Conservation (phyloP, 1,284 basidiomycete species). For the Pholiota adiposa region DNA sequence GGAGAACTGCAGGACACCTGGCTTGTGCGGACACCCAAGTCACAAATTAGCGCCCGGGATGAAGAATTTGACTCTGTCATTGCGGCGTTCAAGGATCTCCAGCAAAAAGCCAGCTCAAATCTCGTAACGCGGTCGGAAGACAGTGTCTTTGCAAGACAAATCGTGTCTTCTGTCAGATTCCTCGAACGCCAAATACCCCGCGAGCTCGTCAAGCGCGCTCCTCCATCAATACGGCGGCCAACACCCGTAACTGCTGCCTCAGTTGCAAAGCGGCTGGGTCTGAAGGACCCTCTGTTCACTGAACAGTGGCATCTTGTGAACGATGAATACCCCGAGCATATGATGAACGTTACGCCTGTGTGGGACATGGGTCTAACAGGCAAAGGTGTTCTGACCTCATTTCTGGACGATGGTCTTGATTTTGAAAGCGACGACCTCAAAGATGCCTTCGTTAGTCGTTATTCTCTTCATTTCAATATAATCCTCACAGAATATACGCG, state of each 20-base stretch:
- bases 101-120: slow-evolving; percentile 36
- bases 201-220: slow-evolving; percentile 69
- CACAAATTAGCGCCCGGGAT: slow-evolving; percentile 33
- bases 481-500: slow-evolving; percentile 7
- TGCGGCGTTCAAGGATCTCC: slow-evolving; percentile 51
- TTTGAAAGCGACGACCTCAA: slow-evolving; percentile 86
- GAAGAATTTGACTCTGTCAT: slow-evolving; percentile 51
- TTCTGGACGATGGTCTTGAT: slow-evolving; percentile 96
- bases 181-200: slow-evolving; percentile 62
- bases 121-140: slow-evolving; percentile 43
- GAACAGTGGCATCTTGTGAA: slow-evolving; percentile 96
- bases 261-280: slow-evolving; percentile 64
- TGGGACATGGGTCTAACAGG: slow-evolving; percentile 90
- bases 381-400: slow-evolving; percentile 82
- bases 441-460: slow-evolving; percentile 83
- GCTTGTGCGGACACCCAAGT: slow-evolving; percentile 72
- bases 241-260: slow-evolving; percentile 43
- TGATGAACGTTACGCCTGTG: slow-evolving; percentile 82
- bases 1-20: slow-evolving; percentile 86
- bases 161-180: slow-evolving; percentile 56
- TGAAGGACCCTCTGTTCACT: slow-evolving; percentile 85
- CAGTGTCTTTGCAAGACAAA: slow-evolving; percentile 36
- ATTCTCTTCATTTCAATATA: background rate
- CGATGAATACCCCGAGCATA: slow-evolving; percentile 71
- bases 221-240: slow-evolving; percentile 50